Evolutionary conservation across 192 early-diverging fungal species (phyloP), one percentile per base, ranked within the genome.

Genomic region (Podochytrium sp.): DNA sequence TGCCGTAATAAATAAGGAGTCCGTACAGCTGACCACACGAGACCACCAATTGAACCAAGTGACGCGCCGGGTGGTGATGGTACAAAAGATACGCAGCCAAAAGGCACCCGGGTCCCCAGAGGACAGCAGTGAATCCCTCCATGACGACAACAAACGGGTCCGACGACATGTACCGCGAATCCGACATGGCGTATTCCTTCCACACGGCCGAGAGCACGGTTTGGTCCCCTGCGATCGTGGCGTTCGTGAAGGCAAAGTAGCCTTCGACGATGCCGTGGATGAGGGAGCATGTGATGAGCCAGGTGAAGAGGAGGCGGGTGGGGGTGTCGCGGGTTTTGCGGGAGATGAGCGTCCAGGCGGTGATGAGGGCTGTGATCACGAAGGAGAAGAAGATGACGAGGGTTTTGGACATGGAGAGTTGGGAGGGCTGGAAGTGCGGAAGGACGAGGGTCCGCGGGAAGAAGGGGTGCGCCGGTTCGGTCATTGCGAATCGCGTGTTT

Each of bases 121-220:
- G 49, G 39, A 71, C 91, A 35, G 91, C 91, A 30, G 96, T 98
- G 56, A 96, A 90, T 23, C 84, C 83, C 82, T 98, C 96, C 88
- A 96, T 91, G 70, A 91, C 85, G 29, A 92, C 76, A 2, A 95
- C 91, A 66, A 95, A 92, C 6, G 90, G 82, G 62, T 98, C 96
- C 52, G 83, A 85, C 32, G 86, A 84, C 85, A 96, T 81, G 78
- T 98, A 98, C 40, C 95, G 81, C 25, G 94, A 96, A 79, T 98
- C 96, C 40, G 88, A 87, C 66, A 89, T 82, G 0, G 93, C 76
- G 81, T 98, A 98, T 80, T 98, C 95, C 83, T 94, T 95, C 93
- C 93, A 98, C 65, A 94, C 66, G 43, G 95, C 87, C 5, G 85
- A 92, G 40, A 95, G 51, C 3, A 93, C 65, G 29, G 68, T 78